Conservation (phyloP, 139 green algal species). For the Chlamydomonas urium region DNA sequence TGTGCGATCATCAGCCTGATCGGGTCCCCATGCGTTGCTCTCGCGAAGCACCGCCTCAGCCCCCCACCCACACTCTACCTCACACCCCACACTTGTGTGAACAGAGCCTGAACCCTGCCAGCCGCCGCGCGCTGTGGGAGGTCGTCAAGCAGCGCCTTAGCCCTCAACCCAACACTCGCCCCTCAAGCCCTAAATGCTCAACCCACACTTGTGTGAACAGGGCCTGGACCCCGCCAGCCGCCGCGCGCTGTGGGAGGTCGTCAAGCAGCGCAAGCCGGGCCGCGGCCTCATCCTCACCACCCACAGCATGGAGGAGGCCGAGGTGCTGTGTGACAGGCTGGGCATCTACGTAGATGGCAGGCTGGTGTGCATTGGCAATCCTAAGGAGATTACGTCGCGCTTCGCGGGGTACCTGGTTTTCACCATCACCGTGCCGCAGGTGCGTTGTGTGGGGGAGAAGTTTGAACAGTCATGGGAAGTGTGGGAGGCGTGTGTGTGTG, state of each 20-base stretch:
- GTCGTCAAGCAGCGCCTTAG: constrained; percentile 54
- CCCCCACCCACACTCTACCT: not conserved
- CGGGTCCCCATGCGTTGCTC: too few species aligned
- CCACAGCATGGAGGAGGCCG: constrained; percentile 83
- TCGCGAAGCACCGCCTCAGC: constrained; percentile 56
- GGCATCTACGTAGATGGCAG: constrained; percentile 66
- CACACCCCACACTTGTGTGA: not conserved
- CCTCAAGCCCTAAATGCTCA: not conserved
- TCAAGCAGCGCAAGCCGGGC: constrained; percentile 59
- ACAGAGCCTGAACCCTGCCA: constrained; percentile 66
- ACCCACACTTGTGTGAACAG: not conserved
- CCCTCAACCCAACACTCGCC: not conserved
- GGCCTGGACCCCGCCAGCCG: constrained; percentile 40
- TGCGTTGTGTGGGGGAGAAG: too few species aligned
- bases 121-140: constrained; percentile 76
- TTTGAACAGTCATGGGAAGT: too few species aligned
- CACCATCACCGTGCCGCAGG: constrained; percentile 65
- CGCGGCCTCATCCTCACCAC: constrained; percentile 85
- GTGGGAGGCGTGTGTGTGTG: constrained; percentile 77
- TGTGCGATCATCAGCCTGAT: too few species aligned
- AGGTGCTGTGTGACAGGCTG: constrained; percentile 74
- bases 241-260: constrained; percentile 77
- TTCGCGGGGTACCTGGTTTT: constrained; percentile 64
- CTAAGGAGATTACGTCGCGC: constrained; percentile 71
- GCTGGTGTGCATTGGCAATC: constrained; percentile 85